Evolutionary conservation across 140 eudicot species (phyloP).

Genomic region (Flaveria floridana): DNA sequence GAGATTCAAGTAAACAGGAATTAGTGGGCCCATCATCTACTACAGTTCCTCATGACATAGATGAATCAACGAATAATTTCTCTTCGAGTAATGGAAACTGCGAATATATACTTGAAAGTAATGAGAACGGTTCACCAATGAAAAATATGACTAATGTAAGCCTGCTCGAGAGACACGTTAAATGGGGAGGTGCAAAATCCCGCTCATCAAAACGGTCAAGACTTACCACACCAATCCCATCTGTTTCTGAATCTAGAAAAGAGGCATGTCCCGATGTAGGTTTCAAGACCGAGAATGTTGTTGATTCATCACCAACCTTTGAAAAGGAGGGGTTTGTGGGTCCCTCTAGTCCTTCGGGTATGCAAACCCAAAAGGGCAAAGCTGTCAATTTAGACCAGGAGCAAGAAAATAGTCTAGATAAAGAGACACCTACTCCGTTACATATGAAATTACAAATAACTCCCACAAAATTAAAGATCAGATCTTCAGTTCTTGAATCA

Average conservation of each 20-base stretch:
- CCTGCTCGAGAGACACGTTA: conserved; percentile 56
- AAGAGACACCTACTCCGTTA: conserved; percentile 34
- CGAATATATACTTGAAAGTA: conserved; percentile 32
- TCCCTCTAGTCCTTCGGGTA: conserved; percentile 36
- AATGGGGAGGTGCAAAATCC: conserved; percentile 82
- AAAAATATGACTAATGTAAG: conserved; percentile 36
- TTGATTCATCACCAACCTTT: conserved; percentile 29
- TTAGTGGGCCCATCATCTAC: conserved; percentile 56
- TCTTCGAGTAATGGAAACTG: conserved; percentile 29
- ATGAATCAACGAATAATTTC: conserved; percentile 30
- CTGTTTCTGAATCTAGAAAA: conserved; percentile 33
- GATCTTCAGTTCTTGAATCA: conserved; percentile 38
- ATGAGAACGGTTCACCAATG: conserved; percentile 33
- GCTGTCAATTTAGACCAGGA: conserved; percentile 29
- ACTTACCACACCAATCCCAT: conserved; percentile 41
- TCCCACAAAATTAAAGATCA: conserved; percentile 33
- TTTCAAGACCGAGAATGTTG: conserved; percentile 32
- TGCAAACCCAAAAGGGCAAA: conserved; percentile 36
- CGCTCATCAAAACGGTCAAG: conserved; percentile 75
- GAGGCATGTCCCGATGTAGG: conserved; percentile 35
- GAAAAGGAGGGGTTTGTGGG: conserved; percentile 31
- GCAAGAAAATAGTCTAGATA: conserved; percentile 28
- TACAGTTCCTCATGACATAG: conserved; percentile 29
- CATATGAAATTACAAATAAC: conserved; percentile 47
- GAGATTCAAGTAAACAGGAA: conserved; percentile 46